These are phyloP conservation scores for Nadsonia starkeyi-henricii DNA, from an alignment of 1,139 yeast species.

Conservation along the genomic window DNA sequence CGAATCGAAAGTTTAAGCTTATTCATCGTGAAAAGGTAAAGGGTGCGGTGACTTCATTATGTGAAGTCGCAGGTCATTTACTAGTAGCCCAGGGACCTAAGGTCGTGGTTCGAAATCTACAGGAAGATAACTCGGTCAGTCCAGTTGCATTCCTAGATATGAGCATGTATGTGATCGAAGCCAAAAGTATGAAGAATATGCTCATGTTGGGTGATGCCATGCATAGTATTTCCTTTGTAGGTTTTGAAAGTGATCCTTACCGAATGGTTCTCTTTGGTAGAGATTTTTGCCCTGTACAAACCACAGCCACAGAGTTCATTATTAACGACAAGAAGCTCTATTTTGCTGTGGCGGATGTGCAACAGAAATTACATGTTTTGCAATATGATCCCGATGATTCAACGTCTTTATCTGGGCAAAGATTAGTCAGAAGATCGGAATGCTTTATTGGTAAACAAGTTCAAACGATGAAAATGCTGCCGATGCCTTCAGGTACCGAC, in stretches of 20 bases:
- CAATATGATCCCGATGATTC: conserved; percentile 93
- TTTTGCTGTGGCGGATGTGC: conserved; percentile 57
- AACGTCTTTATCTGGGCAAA: conserved; percentile 64
- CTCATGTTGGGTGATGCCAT: conserved; percentile 66
- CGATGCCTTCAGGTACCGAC: conserved; percentile 18
- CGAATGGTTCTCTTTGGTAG: conserved; percentile 69
- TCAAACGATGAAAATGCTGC: conserved; percentile 43
- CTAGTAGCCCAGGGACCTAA: conserved; percentile 84
- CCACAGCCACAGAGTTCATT: conserved; percentile 52
- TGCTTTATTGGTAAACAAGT: conserved; percentile 55
- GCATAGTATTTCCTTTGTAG: conserved; percentile 71
- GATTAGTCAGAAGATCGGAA: conserved; percentile 54
- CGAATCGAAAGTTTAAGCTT: conserved; percentile 63
- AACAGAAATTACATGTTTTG: conserved; percentile 55
- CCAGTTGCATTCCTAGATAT: conserved; percentile 92
- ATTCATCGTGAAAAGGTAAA: conserved; percentile 64
- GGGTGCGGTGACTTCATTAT: conserved; percentile 72
- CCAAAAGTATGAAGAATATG: conserved; percentile 73
- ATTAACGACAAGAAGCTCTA: conserved; percentile 55
- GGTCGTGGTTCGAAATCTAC: conserved; percentile 60
- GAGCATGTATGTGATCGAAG: conserved; percentile 62
- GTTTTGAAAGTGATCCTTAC: conserved; percentile 88
- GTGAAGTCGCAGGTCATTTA: conserved; percentile 75
- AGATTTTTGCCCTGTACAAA: conserved; percentile 51
- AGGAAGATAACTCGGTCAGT: conserved; percentile 63